These are phyloP conservation scores for Fusarium humuli DNA, from an alignment of 2,329 filamentous ascomycete genomes.

Conservation along the genomic window DNA sequence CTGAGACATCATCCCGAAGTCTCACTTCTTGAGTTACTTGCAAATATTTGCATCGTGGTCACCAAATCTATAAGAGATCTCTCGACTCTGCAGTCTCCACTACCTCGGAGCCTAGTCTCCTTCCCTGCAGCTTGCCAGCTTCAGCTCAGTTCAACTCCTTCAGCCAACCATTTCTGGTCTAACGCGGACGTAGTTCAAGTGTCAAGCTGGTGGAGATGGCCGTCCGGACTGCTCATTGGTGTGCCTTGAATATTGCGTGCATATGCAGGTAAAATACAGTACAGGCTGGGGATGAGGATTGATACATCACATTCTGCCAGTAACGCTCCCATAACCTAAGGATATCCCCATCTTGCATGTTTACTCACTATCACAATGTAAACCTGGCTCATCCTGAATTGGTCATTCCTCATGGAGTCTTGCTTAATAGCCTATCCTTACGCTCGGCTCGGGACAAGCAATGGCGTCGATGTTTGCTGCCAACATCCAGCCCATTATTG, in stretches of 20 bases:
- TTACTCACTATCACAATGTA: background rate
- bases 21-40: slow-evolving; percentile 19
- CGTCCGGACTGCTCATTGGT: slow-evolving; percentile 28
- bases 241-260: slow-evolving; percentile 24
- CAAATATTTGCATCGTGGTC: slow-evolving; percentile 19
- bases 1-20: slow-evolving; percentile 10
- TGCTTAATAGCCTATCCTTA: slow-evolving; percentile 17
- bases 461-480: slow-evolving; percentile 27
- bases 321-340: background rate
- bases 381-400: slow-evolving; percentile 20
- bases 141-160: slow-evolving; percentile 10
- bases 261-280: slow-evolving; percentile 1
- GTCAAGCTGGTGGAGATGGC: slow-evolving; percentile 27
- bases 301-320: slow-evolving; percentile 24
- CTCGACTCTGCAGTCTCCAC: background rate
- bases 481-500: slow-evolving; percentile 1
- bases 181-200: slow-evolving; percentile 8
- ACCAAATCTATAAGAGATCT: slow-evolving; percentile 24
- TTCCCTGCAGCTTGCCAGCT: slow-evolving; percentile 37
- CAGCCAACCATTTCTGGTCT: slow-evolving; percentile 27
- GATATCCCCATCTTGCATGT: background rate
- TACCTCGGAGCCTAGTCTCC: slow-evolving; percentile 3
- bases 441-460: slow-evolving; percentile 10
- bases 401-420: background rate
- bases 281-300: slow-evolving; percentile 4